Base-by-base conservation (phyloP, 2,329 filamentous ascomycete species). In the Thelonectria blattea region DNA sequence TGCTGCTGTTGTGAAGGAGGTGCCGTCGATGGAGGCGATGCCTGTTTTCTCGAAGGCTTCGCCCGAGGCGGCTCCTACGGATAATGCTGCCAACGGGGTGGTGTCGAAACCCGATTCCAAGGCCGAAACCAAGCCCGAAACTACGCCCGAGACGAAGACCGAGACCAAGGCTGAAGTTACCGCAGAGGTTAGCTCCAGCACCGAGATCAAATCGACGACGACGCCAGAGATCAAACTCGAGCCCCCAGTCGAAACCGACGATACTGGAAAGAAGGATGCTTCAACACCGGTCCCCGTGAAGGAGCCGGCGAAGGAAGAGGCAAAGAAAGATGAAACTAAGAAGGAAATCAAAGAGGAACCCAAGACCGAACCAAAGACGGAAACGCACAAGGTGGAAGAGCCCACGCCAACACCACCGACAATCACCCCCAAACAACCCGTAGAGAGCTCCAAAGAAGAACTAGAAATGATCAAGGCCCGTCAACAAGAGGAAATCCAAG, bases 401-500 rank as follows among this genome's bases (percentile, higher is more conserved):
- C 43, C 50, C 39, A 15, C 2, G 4, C 57, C 65, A 42, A 30
- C 34, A 34, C 14, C 34, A 18, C 45, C 52, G 41, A 46, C 56
- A 6, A n/a, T 54, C 7, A 24, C 41, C 15, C 11, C 12, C 24
- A 34, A 58, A 20, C 12, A 18, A 12, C 22, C 51, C 2, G 24
- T 37, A 5, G 50, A 63, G 45, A 39, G 39, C 6, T 17, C 52
- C 15, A 61, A 51, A 32, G 61, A 67, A 18, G 70, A 72, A 14
- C 18, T 71, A 18, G 69, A 71, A 14, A 66, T 69, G n/a, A 54
- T 66, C 34, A 73, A 68, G 45, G 49, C 59, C 7, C 64, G 61
- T 63, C 86, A 91, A 65, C 89, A 94, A 59, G 91, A 95, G 68
- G 95, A 98, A 73, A 84, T 93, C 42, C 88, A 95, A 69, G 85